Base-by-base conservation (phyloP, 2,329 filamentous ascomycete species). In the Periconia sp. region DNA sequence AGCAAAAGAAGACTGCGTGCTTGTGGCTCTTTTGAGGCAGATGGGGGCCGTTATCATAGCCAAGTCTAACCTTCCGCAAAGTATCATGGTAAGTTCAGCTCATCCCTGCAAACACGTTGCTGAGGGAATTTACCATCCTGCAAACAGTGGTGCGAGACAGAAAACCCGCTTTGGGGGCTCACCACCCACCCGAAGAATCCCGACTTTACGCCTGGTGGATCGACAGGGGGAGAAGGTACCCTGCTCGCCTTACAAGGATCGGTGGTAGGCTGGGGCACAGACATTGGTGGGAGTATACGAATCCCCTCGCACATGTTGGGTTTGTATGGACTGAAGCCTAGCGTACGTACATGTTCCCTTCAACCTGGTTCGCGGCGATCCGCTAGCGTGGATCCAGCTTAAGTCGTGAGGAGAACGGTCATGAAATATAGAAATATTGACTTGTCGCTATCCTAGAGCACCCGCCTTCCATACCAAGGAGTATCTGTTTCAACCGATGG, bases 401-500 rank as follows among this genome's bases (percentile, higher is more conserved):
- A 33, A 33, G 31, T 33, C 14, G 31, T n/a, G n/a, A n/a, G 31
- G 8, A 33, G 14, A 33, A 33, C 7, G 31, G 31, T 7, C 14
- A 8, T 33, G 8, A 14, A 33, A 8, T 41, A n/a, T 19, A 9
- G 17, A 8, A 19, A 8, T n/a, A 17, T 42, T 27, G 42, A 20
- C 42, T 27, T 23, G n/a, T 17, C 43, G 15, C 11, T 3, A 23
- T 37, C 10, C 5, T 31, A 85, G 82, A 85, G 81, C 57, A 75
- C 76, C 2, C 77, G 85, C 6, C 64, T 86, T 0, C 83, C 85
- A 0, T 87, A 87, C 47, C 64, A 77, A 13, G 84, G 83, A 0
- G 82, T 85, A 0, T 76, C 82, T 0, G 84, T 87, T 0, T 85
- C 84, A 0, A 86, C 82, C 0, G 83, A 86, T 41, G 84, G 85